Evolutionary conservation across 805 yeast genomes (phyloP), one percentile per base, ranked within the genome.

Genomic region (Brettanomyces sp.): DNA sequence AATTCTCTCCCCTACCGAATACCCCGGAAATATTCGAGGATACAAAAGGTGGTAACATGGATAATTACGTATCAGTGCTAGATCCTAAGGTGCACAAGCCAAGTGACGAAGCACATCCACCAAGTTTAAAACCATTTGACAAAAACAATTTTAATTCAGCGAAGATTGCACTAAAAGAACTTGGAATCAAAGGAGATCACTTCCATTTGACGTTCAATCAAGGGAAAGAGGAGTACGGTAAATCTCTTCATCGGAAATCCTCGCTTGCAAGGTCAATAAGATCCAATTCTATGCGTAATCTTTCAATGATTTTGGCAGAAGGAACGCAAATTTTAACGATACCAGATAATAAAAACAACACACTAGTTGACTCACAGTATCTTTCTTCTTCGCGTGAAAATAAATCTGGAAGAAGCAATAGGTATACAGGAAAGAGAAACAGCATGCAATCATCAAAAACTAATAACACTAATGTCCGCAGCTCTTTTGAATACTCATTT

Each of bases 201-300:
- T 21, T 41, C 25, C 25, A 32, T 11, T 9, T 32, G 11, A 28
- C 11, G 5, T 32, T 28, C 13, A 37, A 18, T 22, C 23, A 21
- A 6, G 32, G 18, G 5, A 11, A 14, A 24, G 12, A 12, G 34
- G 34, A 24, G 13, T 18, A 14, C 7, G 25, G n/a, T 12, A 3
- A 21, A n/a, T 9, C 45, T 14, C 34, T 36, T 22, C 35, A n/a
- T 9, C 35, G 41, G 14, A 42, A n/a, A 21, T 35, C 25, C 23
- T 34, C 41, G 34, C 36, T 45, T 33, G 42, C 54, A 37, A 50
- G 46, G 32, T 49, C 53, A 7, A 51, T 59, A 5, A 45, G 47
- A 41, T 58, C 67, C 5, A 46, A 60, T 1, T 63, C 67, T 2
- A 52, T 61, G 1, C 52, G 63, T 45, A 54, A 60, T 35, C 49